A percentile compares a stretch with the other conserved stretches of the same genome.
These are phyloP conservation scores for Gaeumannomyces tritici DNA, from an alignment of 2,329 filamentous ascomycete genomes.

Conservation along the genomic window DNA sequence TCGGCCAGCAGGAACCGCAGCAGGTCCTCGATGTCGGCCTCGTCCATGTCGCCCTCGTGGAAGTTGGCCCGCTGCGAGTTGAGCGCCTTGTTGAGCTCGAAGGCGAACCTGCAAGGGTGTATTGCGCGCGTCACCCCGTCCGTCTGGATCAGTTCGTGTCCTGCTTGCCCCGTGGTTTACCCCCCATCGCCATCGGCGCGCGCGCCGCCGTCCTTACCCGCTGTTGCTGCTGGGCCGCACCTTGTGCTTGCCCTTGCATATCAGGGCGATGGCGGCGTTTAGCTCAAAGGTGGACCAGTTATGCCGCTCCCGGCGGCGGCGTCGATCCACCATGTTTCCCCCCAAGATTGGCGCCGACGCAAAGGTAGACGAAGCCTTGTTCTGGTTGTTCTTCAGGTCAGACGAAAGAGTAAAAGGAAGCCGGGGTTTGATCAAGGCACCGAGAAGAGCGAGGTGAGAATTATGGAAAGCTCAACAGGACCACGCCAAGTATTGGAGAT, in stretches of 20 bases:
- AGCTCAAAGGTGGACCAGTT: constrained; percentile 15
- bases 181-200: neutral
- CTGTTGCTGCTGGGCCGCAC: neutral
- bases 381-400: neutral
- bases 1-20: constrained; percentile 14
- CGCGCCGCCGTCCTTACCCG: neutral
- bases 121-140: too few relatives aligned
- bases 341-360: too few relatives aligned
- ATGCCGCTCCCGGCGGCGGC: neutral
- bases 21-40: constrained; percentile 16
- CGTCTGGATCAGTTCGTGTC: too few relatives aligned
- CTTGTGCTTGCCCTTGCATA: constrained; percentile 10
- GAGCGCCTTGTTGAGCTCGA: constrained; percentile 18
- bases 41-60: constrained; percentile 11
- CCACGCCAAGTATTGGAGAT: neutral
- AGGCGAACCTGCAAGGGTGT: constrained; percentile 11
- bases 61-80: constrained; percentile 9
- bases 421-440: neutral
- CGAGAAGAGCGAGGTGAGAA: neutral
- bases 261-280: constrained; percentile 18
- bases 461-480: neutral
- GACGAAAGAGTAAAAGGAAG: neutral
- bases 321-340: neutral
- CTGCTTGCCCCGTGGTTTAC: neutral
- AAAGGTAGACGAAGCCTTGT: too few relatives aligned